Base-by-base conservation (phyloP, 768 basidiomycete species). In the Termitomyces sp. region DNA sequence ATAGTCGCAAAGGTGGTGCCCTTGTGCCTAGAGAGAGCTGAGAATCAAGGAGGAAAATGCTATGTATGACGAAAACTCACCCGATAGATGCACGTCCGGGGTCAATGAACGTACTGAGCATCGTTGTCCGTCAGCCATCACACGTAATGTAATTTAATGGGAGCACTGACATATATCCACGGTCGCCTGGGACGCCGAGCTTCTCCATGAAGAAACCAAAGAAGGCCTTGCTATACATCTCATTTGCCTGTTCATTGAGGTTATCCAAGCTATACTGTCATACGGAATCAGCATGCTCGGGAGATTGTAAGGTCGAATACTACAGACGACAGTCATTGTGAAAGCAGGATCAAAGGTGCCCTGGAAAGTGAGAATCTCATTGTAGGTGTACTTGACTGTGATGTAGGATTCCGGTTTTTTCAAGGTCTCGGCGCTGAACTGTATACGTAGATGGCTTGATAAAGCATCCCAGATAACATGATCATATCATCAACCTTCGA, bases 311-410 rank as follows among this genome's bases (percentile, higher is more conserved):
- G 22, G 3, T 29, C 27, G n/a, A 13, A 52, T 41, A 27, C 37
- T 52, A 74, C 86, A 53, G 58, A 90, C 88, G 58, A 87, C 71
- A 46, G 67, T 69, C 53, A 90, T 70, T 50, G 79, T 72, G 69
- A 87, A 80, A 4, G 86, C 83, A 20, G 87, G 87, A 16, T 88
- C 86, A 53, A 86, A 80, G 4, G 80, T 80, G 14, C 87, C 87
- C 20, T 61, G 74, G 64, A 83, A 88, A 3, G 83, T 77, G 58
- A 88, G 76, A 36, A 73, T 76, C 53, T 88, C 83, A 61, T 85
- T 83, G 72, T 84, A 76, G 12, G 68, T 74, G 62, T 84, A 77
- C 60, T 77, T 76, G 60, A 82, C 71, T n/a, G 77, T 74, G 61
- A 90, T 82, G 61, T 78, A 76, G 14, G 57, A 31, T 63, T 85